Evolutionary conservation across 169 alveolate genomes (phyloP), one percentile per base, ranked within the genome.

Genomic region (Toxoplasma gondii): DNA sequence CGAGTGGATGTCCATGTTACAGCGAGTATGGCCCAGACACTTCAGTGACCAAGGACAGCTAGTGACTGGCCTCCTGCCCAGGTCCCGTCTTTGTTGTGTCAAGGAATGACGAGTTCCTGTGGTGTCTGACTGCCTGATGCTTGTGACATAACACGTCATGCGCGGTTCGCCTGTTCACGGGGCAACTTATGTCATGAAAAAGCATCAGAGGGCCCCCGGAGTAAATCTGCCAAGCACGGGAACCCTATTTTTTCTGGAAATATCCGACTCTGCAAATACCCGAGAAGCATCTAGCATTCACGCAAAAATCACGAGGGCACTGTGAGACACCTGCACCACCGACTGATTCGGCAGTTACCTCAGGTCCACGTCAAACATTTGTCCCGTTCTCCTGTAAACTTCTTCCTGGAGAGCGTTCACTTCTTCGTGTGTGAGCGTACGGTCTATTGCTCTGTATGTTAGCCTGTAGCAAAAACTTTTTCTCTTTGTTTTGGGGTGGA

Each of bases 401-500:
- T n/a, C 44, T 7, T 83, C 81, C 39, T 93, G 96, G 43, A 93
- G 12, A 24, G 80, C 80, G 83, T 93, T 93, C 44, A 93, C 93
- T 64, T 69, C 94, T 24, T 44, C 88, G 69, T 90, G 92, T 5
- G 94, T 88, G 44, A 93, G 91, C 0, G 93, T 93, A 22, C 96
- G 91, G 58, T 93, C 96, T 31, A 88, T 16, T 19, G 96, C 86
- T 44, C 94, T 45, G 83, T 93, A 93, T 4, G 88, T 81, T 41
- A 93, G 80, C 0, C 96, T 95, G 92, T 49, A 93, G 92, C 96
- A 93, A 36, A 43, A 80, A 31, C 94, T 88, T n/a, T 54, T 17
- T 22, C 97, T 95, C 54, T 95, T 88, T 45, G 93, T 95, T 19
- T 92, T 88, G 22, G 96, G 96, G 84, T 97, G 97, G n/a, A 95